Conservation (phyloP, 805 yeast genomes). For the Wickerhamomyces silvicola region DNA sequence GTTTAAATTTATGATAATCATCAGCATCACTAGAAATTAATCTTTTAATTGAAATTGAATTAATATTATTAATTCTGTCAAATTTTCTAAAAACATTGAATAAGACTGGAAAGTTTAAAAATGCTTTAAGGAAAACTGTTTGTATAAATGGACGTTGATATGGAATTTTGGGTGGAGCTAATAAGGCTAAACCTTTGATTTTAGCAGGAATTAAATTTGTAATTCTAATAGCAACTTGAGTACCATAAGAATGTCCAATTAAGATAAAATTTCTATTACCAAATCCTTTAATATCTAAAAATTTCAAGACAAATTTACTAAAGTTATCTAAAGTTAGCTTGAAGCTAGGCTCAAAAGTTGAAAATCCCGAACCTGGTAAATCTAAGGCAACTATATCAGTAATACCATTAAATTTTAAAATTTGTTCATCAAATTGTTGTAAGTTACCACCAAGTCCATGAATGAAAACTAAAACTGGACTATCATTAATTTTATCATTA, state of each 20-base stretch:
- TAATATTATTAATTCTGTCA: slow-evolving; percentile 20
- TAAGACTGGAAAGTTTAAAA: slow-evolving; percentile 6
- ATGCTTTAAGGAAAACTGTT: slow-evolving; percentile 1
- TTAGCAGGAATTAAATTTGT: slow-evolving; percentile 2
- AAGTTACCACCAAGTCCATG: slow-evolving; percentile 92
- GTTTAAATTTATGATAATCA: slow-evolving; percentile 18
- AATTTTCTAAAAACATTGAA: slow-evolving; percentile 19
- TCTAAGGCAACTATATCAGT: slow-evolving; percentile 67
- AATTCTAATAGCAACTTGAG: slow-evolving; percentile 45
- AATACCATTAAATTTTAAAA: slow-evolving; percentile 55
- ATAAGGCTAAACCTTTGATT: slow-evolving; percentile 23
- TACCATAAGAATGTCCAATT: slow-evolving; percentile 74
- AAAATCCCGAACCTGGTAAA: slow-evolving; percentile 79
- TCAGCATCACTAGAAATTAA: slow-evolving; percentile 10
- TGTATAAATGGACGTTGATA: slow-evolving; percentile 4
- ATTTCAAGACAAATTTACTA: slow-evolving; percentile 8
- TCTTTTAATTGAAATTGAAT: slow-evolving; percentile 15
- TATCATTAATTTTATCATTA: slow-evolving; percentile 25
- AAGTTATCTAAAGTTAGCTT: slow-evolving; percentile 13
- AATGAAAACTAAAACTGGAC: slow-evolving; percentile 60
- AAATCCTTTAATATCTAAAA: slow-evolving; percentile 6
- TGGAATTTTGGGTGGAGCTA: slow-evolving; percentile 41
- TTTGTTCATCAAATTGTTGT: slow-evolving; percentile 69
- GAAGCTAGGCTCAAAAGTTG: slow-evolving; percentile 4
- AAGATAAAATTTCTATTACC: slow-evolving; percentile 29